phyloP scores from a whole-genome alignment of 345 rosid genomes.

The Moricandia arvensis region DNA sequence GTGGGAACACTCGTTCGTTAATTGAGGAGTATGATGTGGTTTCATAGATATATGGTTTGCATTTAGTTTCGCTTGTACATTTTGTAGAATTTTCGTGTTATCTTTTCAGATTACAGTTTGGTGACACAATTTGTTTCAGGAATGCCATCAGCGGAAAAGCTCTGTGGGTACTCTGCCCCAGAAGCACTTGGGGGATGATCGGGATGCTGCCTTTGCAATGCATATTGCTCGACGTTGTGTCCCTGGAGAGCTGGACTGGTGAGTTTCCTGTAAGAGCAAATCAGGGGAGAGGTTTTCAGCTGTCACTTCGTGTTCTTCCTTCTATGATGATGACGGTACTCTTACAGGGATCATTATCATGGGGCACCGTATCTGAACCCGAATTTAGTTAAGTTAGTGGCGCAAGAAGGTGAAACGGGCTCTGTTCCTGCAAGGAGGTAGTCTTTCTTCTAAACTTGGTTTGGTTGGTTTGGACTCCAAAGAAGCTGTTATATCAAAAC shows the following conservation, averaged over 20 bases:
- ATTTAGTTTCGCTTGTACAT: too few species aligned
- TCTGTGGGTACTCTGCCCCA: conserved; percentile 68
- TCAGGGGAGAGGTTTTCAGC: conserved; percentile 57
- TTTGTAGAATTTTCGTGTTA: too few species aligned
- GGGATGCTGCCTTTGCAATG: conserved; percentile 51
- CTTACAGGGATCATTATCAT: conserved; percentile 79
- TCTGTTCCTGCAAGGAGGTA: conserved; percentile 38
- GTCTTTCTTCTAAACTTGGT: conserved; percentile 40
- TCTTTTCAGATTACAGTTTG: too few species aligned
- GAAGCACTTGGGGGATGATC: conserved; percentile 78
- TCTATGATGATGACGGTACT: conserved; percentile 67
- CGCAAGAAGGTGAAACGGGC: conserved; percentile 51
- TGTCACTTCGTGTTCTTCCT: conserved; percentile 70
- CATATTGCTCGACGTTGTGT: conserved; percentile 48
- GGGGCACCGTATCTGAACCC: conserved; percentile 57
- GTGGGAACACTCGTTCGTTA: too few species aligned
- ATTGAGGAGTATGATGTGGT: too few species aligned
- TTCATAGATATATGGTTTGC: too few species aligned
- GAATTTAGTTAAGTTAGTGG: conserved; percentile 35
- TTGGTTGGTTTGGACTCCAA: conserved; percentile 77
- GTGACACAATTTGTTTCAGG: conserved; percentile 59
- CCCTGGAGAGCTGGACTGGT: conserved; percentile 81
- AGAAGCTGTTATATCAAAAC: conserved; percentile 39
- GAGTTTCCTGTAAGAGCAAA: conserved; percentile 83
- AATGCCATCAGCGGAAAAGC: conserved; percentile 77